Percentiles rank a stretch among this genome's conserved stretches.
phyloP scores from a whole-genome alignment of 768 basidiomycete genomes.

The Boletus patriciae region DNA sequence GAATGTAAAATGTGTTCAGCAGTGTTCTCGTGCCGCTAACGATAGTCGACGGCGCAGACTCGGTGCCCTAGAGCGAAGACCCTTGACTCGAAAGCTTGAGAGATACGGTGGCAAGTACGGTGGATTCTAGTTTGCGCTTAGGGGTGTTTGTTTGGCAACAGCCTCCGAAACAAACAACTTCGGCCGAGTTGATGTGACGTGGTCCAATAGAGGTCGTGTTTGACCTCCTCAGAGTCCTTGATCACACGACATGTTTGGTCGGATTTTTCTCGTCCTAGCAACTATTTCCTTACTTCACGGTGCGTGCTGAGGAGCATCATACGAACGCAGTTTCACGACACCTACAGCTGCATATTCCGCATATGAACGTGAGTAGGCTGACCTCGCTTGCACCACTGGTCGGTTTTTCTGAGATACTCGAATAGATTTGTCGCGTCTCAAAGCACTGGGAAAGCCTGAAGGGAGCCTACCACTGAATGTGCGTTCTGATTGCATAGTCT shows the following conservation, averaged over 20 bases:
- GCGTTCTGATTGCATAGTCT: constrained; percentile 15
- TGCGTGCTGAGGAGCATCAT: constrained; percentile 25
- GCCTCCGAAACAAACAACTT: constrained; percentile 7
- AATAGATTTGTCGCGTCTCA: constrained; percentile 72
- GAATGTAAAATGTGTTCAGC: too few relatives aligned
- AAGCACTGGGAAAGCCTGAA: constrained; percentile 72
- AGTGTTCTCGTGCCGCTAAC: too few relatives aligned
- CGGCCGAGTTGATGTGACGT: not conserved
- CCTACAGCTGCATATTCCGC: constrained; percentile 71
- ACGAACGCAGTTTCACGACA: not conserved
- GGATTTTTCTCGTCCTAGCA: constrained; percentile 46
- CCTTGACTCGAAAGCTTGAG: too few relatives aligned
- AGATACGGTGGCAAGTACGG: too few relatives aligned
- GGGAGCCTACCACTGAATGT: constrained; percentile 66
- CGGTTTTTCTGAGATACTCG: constrained; percentile 3
- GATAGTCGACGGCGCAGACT: not conserved
- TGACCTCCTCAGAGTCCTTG: not conserved
- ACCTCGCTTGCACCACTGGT: constrained; percentile 18
- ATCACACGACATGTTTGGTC: constrained; percentile 45
- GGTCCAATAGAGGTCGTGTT: too few relatives aligned
- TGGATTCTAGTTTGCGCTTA: too few relatives aligned
- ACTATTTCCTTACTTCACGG: constrained; percentile 55
- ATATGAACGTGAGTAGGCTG: constrained; percentile 63
- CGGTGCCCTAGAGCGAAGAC: too few relatives aligned
- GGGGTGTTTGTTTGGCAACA: constrained; percentile 14